Conservation (phyloP, 1,139 yeast species). For the Lodderomyces jiufengensis region DNA sequence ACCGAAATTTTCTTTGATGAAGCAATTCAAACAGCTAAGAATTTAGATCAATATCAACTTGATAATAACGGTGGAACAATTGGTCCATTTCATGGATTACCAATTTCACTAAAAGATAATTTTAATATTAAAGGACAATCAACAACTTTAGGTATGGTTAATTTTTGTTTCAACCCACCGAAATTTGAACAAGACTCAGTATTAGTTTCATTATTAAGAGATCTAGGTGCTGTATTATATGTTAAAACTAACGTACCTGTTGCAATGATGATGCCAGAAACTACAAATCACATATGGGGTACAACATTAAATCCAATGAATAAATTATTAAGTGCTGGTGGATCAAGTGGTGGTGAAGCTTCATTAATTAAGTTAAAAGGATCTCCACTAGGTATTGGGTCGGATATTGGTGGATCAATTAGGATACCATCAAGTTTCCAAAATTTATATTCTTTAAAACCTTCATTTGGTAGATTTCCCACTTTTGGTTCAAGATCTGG, state of each 20-base stretch:
- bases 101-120: slow-evolving; percentile 72
- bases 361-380: slow-evolving; percentile 62
- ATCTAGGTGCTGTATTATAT: slow-evolving; percentile 65
- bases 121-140: slow-evolving; percentile 52
- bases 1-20: slow-evolving; percentile 31
- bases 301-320: slow-evolving; percentile 40
- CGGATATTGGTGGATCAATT: slow-evolving; percentile 78
- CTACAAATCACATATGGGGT: slow-evolving; percentile 39
- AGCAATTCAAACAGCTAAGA: slow-evolving; percentile 32
- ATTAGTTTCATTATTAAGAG: slow-evolving; percentile 19
- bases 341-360: slow-evolving; percentile 78
- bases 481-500: slow-evolving; percentile 40
- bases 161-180: slow-evolving; percentile 49
- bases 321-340: slow-evolving; percentile 43
- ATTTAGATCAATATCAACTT: slow-evolving; percentile 37
- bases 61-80: slow-evolving; percentile 44
- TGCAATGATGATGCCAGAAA: slow-evolving; percentile 45
- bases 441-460: slow-evolving; percentile 65
- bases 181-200: slow-evolving; percentile 36
- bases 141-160: slow-evolving; percentile 56
- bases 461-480: slow-evolving; percentile 61
- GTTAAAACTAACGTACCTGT: slow-evolving; percentile 46
- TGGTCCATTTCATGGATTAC: slow-evolving; percentile 78
- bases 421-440: slow-evolving; percentile 73
- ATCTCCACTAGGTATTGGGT: slow-evolving; percentile 64